Evolutionary conservation across 805 yeast species (phyloP).

Genomic region (Candida peoriensis): DNA sequence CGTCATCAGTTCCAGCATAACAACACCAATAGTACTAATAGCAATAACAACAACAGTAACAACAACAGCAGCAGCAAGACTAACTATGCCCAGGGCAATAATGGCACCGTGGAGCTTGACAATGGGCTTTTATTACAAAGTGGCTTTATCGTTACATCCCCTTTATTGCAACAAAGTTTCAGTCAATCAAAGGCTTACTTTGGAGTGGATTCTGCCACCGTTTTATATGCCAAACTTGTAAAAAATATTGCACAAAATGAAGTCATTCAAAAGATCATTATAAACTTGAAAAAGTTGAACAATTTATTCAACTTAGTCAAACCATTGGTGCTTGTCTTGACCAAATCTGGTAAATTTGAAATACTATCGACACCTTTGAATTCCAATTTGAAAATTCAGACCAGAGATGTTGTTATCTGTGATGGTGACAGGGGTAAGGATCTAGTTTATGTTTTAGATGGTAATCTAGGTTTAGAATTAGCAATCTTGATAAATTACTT

Average conservation of each 20-base stretch:
- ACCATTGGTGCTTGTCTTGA: conserved; percentile 41
- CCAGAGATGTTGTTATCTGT: conserved; percentile 65
- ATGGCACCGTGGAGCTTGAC: conserved; percentile 36
- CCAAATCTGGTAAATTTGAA: conserved; percentile 66
- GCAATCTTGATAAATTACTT: conserved; percentile 70
- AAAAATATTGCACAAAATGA: conserved; percentile 29
- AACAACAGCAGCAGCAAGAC: neutral
- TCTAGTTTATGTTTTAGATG: conserved; percentile 66
- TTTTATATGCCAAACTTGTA: conserved; percentile 34
- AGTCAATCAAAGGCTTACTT: conserved; percentile 50
- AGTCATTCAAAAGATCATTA: conserved; percentile 17
- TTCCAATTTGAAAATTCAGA: conserved; percentile 52
- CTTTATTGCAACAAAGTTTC: conserved; percentile 47
- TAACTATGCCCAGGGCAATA: neutral
- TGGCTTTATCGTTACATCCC: conserved; percentile 54
- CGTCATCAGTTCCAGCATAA: too few relatives aligned
- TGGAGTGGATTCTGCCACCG: conserved; percentile 36
- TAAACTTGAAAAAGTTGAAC: conserved; percentile 24
- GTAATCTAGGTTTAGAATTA: conserved; percentile 53
- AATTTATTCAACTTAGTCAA: conserved; percentile 22
- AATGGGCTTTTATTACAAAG: conserved; percentile 58
- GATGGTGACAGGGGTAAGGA: conserved; percentile 87
- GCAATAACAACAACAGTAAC: neutral
- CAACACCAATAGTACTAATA: neutral
- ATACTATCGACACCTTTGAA: conserved; percentile 61